phyloP scores from a whole-genome alignment of 495 filamentous ascomycete genomes.

The Cercophora newfieldiana region DNA sequence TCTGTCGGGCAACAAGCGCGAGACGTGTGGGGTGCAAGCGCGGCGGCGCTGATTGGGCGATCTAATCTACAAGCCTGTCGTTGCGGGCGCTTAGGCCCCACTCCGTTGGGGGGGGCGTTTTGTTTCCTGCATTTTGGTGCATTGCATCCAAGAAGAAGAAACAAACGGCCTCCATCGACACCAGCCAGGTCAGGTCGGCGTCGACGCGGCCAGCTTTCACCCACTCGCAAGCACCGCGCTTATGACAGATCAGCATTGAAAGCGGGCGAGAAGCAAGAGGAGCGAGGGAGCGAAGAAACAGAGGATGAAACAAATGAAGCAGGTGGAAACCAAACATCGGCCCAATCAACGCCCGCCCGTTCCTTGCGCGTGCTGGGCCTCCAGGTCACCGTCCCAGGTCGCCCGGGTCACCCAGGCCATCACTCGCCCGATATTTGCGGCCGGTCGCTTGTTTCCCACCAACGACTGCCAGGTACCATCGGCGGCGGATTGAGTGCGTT shows the following conservation, averaged over 20 bases:
- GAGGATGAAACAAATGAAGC: background rate
- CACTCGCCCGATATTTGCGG: background rate
- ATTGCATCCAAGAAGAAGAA: background rate
- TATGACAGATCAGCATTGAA: background rate
- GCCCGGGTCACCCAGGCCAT: background rate
- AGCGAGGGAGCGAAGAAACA: background rate
- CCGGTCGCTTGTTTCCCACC: background rate
- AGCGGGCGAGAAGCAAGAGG: background rate
- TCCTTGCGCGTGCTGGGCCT: background rate
- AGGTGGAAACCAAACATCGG: constrained; percentile 2
- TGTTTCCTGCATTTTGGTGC: background rate
- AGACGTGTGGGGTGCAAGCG: constrained; percentile 3
- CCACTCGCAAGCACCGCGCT: background rate
- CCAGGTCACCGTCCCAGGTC: background rate
- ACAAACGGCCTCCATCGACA: background rate
- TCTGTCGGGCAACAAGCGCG: constrained; percentile 9
- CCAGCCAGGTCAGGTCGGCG: background rate
- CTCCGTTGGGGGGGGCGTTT: background rate
- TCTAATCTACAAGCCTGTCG: background rate
- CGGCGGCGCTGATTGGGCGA: constrained; percentile 4
- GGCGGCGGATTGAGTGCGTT: background rate
- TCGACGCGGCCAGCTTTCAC: constrained; percentile 1
- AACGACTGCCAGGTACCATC: background rate
- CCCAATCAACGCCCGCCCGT: background rate
- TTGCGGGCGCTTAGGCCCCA: background rate